Percentiles rank a stretch among this genome's conserved stretches.
Evolutionary conservation across 768 basidiomycete genomes (phyloP).

Genomic region (Lentinula guzmanii): DNA sequence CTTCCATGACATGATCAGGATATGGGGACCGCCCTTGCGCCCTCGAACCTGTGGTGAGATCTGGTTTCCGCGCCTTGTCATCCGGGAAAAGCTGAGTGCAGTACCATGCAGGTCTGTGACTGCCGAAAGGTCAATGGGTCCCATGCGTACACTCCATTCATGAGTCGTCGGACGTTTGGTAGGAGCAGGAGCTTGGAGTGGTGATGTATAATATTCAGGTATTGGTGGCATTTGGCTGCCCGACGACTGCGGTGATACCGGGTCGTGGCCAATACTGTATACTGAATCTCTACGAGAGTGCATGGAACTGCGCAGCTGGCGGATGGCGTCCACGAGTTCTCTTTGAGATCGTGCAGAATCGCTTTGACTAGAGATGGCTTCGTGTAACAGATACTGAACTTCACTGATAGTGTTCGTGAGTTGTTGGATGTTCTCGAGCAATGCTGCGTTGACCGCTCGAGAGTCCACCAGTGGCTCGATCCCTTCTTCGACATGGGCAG

Average conservation of each 20-base stretch:
- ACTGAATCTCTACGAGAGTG: not conserved
- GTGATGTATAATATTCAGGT: not conserved
- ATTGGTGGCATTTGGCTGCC: not conserved
- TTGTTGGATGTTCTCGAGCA: not conserved
- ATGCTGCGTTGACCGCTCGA: not conserved
- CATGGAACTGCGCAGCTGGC: not conserved
- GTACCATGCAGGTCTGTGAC: not conserved
- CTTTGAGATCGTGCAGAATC: not conserved
- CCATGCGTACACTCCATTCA: slow-evolving; percentile 2
- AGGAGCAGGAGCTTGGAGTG: slow-evolving; percentile 1
- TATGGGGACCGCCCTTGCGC: not conserved
- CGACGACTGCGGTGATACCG: not conserved
- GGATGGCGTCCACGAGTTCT: not conserved
- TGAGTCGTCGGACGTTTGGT: not conserved
- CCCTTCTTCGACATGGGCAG: not conserved
- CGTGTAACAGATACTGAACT: not conserved
- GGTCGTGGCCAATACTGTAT: slow-evolving; percentile 1
- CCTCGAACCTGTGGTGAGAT: not conserved
- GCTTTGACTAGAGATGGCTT: not conserved
- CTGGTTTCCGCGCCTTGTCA: not conserved
- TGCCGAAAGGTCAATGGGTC: slow-evolving; percentile 1
- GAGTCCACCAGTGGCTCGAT: not conserved
- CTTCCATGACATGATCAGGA: slow-evolving; percentile 5
- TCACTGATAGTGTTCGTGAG: not conserved
- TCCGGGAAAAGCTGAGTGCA: not conserved